These are phyloP conservation scores for Taphrina sp. DNA, from an alignment of 1,139 yeast species.

Conservation along the genomic window DNA sequence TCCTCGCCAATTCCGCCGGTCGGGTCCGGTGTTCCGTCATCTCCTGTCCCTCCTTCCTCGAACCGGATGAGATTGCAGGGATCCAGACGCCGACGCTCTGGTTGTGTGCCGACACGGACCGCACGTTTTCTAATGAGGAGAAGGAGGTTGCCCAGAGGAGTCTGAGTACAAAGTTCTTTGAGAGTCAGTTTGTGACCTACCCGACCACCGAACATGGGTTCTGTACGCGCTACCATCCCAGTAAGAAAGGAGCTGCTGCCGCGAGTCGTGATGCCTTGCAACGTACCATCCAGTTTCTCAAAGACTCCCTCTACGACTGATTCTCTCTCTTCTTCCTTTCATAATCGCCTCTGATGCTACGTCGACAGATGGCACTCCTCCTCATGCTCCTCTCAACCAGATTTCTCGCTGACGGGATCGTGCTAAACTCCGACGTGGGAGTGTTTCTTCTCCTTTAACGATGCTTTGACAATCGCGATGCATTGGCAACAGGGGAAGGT, in stretches of 20 bases:
- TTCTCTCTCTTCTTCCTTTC: no score
- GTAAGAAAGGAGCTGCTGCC: slow-evolving; percentile 29
- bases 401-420: no score
- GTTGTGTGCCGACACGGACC: slow-evolving; percentile 30
- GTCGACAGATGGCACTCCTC: no score
- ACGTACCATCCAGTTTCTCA: slow-evolving; percentile 20
- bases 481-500: no score
- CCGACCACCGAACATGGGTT: slow-evolving; percentile 31
- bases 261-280: slow-evolving; percentile 21
- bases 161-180: slow-evolving; percentile 24
- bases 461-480: no score
- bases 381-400: no score
- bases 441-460: no score
- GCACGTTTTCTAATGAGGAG: slow-evolving; percentile 23
- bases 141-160: slow-evolving; percentile 26
- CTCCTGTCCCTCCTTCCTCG: slow-evolving; percentile 29
- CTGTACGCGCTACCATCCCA: slow-evolving; percentile 31
- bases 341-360: no score
- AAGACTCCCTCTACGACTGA: slow-evolving; percentile 26
- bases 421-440: no score
- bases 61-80: slow-evolving; percentile 23
- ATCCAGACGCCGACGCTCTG: slow-evolving; percentile 30
- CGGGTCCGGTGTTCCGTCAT: slow-evolving; percentile 32
- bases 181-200: slow-evolving; percentile 25
- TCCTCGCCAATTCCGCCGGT: slow-evolving; percentile 29